Percentiles rank a stretch among this genome's conserved stretches.
Conservation (phyloP, 2,329 filamentous ascomycete genomes). For the Microcyclosporella mali region DNA sequence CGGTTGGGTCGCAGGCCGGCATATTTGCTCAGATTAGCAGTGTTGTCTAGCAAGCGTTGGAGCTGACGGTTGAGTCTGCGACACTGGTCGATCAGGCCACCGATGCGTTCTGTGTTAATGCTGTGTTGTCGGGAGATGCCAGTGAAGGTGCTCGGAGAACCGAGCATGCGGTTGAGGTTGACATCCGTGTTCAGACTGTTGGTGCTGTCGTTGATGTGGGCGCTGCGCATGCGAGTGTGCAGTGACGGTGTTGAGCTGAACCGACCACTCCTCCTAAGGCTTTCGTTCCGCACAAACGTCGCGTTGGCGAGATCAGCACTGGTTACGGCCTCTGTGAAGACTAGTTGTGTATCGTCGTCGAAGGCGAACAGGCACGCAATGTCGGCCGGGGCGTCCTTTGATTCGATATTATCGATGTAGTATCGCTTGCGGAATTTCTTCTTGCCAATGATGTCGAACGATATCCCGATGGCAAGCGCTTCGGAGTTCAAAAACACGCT, state of each 20-base stretch:
- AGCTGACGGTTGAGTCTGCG: constrained; percentile 62
- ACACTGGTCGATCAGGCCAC: constrained; percentile 61
- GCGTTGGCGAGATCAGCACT: too few relatives aligned
- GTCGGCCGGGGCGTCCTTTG: constrained; percentile 18
- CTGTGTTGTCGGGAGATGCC: not conserved
- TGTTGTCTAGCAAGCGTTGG: constrained; percentile 20
- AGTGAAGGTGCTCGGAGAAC: too few relatives aligned
- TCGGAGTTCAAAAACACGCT: constrained; percentile 48
- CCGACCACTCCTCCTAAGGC: too few relatives aligned
- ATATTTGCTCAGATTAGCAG: constrained; percentile 3
- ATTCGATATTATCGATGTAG: constrained; percentile 51
- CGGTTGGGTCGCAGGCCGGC: constrained; percentile 1
- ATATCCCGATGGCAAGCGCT: constrained; percentile 62
- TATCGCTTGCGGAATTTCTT: constrained; percentile 57
- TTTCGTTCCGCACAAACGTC: too few relatives aligned
- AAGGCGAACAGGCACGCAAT: constrained; percentile 15
- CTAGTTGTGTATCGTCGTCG: constrained; percentile 19
- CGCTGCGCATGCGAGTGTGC: too few relatives aligned
- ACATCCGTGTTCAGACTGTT: too few relatives aligned
- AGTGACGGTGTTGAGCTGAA: too few relatives aligned
- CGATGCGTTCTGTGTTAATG: constrained; percentile 49
- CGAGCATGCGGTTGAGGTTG: too few relatives aligned
- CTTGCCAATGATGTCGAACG: constrained; percentile 57
- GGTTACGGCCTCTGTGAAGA: constrained; percentile 6
- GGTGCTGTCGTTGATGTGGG: too few relatives aligned